Evolutionary conservation across 2,329 filamentous ascomycete genomes (phyloP).

Genomic region (Colletotrichum somersetense): DNA sequence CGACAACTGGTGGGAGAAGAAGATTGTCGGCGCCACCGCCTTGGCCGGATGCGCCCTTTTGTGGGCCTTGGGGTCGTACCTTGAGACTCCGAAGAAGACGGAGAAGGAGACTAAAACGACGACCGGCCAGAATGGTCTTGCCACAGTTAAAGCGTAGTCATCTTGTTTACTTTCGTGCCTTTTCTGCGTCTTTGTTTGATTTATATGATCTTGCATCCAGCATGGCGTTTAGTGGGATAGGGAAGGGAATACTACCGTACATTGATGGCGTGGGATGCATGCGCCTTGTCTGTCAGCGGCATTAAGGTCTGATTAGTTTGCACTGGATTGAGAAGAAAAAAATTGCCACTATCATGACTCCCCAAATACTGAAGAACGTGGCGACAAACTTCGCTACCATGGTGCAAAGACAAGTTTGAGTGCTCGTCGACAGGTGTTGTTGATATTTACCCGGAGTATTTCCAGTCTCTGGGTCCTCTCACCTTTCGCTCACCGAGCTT

Average conservation of each 20-base stretch:
- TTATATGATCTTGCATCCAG: constrained; percentile 15
- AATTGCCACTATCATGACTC: not conserved
- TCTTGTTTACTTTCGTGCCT: not conserved
- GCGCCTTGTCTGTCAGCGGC: not conserved
- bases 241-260: constrained; percentile 8
- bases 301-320: not conserved
- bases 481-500: constrained; percentile 20
- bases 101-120: not conserved
- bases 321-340: not conserved
- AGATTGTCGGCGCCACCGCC: constrained; percentile 70
- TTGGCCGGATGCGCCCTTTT: constrained; percentile 71
- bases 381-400: not conserved
- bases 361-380: no score
- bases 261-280: not conserved
- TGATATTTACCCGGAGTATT: constrained; percentile 29
- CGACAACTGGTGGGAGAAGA: constrained; percentile 76
- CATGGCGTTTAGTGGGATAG: constrained; percentile 31
- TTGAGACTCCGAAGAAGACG: constrained; percentile 52
- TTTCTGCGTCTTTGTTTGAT: not conserved
- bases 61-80: constrained; percentile 69
- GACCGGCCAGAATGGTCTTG: constrained; percentile 16
- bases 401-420: no score
- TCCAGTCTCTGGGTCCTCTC: constrained; percentile 13
- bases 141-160: constrained; percentile 10
- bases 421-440: not conserved